These are phyloP conservation scores for Penicillium sp. DNA, from an alignment of 2,329 filamentous ascomycete species.

Conservation along the genomic window DNA sequence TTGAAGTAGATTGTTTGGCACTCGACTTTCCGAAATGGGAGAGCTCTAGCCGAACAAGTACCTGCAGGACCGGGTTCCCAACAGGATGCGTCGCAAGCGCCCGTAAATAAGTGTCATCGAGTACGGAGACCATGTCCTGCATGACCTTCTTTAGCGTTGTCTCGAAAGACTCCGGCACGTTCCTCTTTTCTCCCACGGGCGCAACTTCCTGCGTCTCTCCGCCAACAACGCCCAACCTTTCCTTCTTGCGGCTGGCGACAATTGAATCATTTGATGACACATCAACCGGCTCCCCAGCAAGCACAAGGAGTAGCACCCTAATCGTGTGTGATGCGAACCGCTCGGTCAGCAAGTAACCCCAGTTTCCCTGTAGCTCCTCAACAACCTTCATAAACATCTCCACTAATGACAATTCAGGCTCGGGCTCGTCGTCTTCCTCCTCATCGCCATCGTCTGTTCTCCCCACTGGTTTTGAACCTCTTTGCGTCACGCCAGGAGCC, in stretches of 20 bases:
- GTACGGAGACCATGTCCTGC: constrained; percentile 70
- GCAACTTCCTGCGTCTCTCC: constrained; percentile 57
- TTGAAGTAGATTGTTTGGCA: constrained; percentile 66
- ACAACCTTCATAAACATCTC: constrained; percentile 81
- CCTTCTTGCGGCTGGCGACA: constrained; percentile 92
- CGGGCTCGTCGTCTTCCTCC: constrained; percentile 26
- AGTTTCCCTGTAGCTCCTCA: constrained; percentile 83
- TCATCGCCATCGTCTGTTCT: neutral
- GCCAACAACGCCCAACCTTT: constrained; percentile 70
- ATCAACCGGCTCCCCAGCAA: constrained; percentile 81
- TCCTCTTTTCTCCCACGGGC: constrained; percentile 51
- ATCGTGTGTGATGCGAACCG: constrained; percentile 89
- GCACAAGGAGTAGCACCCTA: constrained; percentile 80
- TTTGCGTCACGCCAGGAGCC: constrained; percentile 76
- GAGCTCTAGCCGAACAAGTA: constrained; percentile 86
- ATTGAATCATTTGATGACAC: constrained; percentile 71
- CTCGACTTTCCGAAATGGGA: constrained; percentile 71
- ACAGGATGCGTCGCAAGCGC: constrained; percentile 86
- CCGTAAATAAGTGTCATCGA: constrained; percentile 80
- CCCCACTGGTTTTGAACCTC: constrained; percentile 60
- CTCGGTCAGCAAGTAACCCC: constrained; percentile 85
- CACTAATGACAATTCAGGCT: constrained; percentile 65
- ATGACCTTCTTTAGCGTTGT: constrained; percentile 82
- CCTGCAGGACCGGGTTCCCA: constrained; percentile 90
- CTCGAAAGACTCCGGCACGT: constrained; percentile 79